These are phyloP conservation scores for Micromonas pusilla DNA, from an alignment of 139 green algal species.

Conservation along the genomic window DNA sequence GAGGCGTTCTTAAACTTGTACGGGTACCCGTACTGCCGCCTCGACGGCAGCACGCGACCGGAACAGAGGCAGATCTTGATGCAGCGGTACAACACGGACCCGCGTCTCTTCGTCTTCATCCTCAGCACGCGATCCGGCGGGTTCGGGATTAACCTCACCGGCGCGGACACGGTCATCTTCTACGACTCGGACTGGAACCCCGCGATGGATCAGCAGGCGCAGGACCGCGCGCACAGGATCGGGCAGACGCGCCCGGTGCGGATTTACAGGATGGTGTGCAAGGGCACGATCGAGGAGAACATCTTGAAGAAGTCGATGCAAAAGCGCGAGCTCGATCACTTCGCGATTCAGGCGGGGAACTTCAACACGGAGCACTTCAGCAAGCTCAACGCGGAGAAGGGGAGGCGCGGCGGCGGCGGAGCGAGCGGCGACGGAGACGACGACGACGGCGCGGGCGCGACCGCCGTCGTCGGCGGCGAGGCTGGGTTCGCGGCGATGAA, in stretches of 20 bases:
- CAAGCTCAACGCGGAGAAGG: background rate
- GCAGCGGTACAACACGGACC: conserved; percentile 83
- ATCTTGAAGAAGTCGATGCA: conserved; percentile 94
- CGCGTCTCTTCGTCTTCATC: conserved; percentile 91
- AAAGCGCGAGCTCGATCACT: conserved; percentile 90
- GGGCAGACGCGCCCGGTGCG: conserved; percentile 84
- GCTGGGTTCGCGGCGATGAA: background rate
- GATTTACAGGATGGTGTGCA: conserved; percentile 91
- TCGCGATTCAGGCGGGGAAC: conserved; percentile 87
- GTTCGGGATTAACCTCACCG: conserved; percentile 97
- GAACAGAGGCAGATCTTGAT: conserved; percentile 86
- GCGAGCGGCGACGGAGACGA: conserved; percentile 35
- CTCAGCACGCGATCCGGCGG: conserved; percentile 87
- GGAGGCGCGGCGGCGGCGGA: conserved; percentile 28
- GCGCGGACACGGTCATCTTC: conserved; percentile 96
- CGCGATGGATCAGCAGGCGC: conserved; percentile 79
- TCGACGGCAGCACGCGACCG: conserved; percentile 93
- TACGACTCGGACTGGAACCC: conserved; percentile 97
- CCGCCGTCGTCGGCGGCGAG: background rate
- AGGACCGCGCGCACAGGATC: conserved; percentile 95
- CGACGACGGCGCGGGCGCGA: background rate
- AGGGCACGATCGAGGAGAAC: conserved; percentile 95
- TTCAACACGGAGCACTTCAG: conserved; percentile 70
- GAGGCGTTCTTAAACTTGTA: conserved; percentile 95
- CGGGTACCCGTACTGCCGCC: conserved; percentile 83